Base-by-base conservation (phyloP, 2,329 filamentous ascomycete species). In the Fusarium camptoceras region DNA sequence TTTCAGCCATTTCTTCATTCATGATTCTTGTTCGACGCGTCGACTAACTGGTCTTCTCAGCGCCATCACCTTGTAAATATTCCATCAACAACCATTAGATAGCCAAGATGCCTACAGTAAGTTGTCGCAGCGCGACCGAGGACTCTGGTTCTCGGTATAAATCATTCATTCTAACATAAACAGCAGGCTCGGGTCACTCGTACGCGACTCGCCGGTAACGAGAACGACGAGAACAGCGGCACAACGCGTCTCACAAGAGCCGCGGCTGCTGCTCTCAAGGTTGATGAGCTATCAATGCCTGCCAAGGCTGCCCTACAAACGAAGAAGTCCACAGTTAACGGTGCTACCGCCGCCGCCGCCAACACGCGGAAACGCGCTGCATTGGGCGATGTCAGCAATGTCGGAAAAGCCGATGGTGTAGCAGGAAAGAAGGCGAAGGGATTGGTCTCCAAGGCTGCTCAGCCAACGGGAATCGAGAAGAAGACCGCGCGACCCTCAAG, bases 371-470 rank as follows among this genome's bases (percentile, higher is more conserved):
- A 92, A 84, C 93, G 96, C 78, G 88, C 92, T 75, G 94, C 93
- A 50, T 87, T 99, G 39, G 94, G 93, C 62, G 96, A 99, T 84
- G 92, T 98, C 74, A 98, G 94, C 88, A 99, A 99, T 83, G 92
- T 97, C 70, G 89, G 89, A 75, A 98, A 98, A 81, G 87, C 87
- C 49, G 92, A 93, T 56, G 85, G 81, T 8, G 83, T 86, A 68
- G 92, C 93, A 59, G 88, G 86, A 73, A 97, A 97, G 86, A 97
- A 97, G 86, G 82, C 85, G 42, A 85, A 84, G 77, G 90, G 90
- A 59, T 84, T 94, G 28, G 88, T 93, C 42, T 93, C 94, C 49
- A 97, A 98, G 83, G 88, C 91, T 60, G 88, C 91, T 55, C 91
- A 94, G 77, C 89, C 93, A 60, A 92, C 90, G n/a, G 93, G 93